These are phyloP conservation scores for Penicillium canescens DNA, from an alignment of 495 filamentous ascomycete species.

Conservation along the genomic window DNA sequence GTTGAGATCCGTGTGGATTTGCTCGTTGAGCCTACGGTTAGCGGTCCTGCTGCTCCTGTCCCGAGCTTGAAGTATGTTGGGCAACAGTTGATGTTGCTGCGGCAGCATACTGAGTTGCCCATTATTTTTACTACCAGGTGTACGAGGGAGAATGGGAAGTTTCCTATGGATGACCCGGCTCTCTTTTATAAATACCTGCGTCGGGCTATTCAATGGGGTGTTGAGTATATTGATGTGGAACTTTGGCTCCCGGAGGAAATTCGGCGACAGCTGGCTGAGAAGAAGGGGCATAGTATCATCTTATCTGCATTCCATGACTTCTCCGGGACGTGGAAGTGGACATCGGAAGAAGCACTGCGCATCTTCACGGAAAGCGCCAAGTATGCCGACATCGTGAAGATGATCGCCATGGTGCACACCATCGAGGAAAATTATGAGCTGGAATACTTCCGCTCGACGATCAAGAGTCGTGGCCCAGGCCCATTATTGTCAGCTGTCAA, in stretches of 20 bases:
- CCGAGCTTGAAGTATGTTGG: slow-evolving; percentile 82
- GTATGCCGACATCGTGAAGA: slow-evolving; percentile 83
- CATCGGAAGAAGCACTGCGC: slow-evolving; percentile 63
- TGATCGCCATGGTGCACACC: slow-evolving; percentile 78
- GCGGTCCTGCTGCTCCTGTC: slow-evolving; percentile 50
- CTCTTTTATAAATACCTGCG: slow-evolving; percentile 76
- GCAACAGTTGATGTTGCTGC: slow-evolving; percentile 78
- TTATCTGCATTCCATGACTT: slow-evolving; percentile 89
- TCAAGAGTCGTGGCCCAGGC: slow-evolving; percentile 62
- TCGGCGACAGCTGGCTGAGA: slow-evolving; percentile 61
- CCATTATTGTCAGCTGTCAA: slow-evolving; percentile 80
- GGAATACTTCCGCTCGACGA: slow-evolving; percentile 80
- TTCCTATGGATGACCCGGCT: slow-evolving; percentile 75
- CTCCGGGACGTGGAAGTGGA: slow-evolving; percentile 80
- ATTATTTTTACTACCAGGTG: slow-evolving; percentile 86
- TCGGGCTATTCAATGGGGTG: slow-evolving; percentile 80
- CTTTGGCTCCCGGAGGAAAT: slow-evolving; percentile 81
- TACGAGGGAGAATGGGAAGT: slow-evolving; percentile 75
- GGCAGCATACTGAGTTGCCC: slow-evolving; percentile 79
- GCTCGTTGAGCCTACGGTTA: slow-evolving; percentile 66
- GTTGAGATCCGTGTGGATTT: slow-evolving; percentile 83
- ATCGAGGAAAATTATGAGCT: slow-evolving; percentile 84
- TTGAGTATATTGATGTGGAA: slow-evolving; percentile 86
- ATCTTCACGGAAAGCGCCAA: slow-evolving; percentile 68
- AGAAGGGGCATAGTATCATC: slow-evolving; percentile 73